Base-by-base conservation (phyloP, 2,329 filamentous ascomycete genomes). In the Neofusicoccum cordaticola region DNA sequence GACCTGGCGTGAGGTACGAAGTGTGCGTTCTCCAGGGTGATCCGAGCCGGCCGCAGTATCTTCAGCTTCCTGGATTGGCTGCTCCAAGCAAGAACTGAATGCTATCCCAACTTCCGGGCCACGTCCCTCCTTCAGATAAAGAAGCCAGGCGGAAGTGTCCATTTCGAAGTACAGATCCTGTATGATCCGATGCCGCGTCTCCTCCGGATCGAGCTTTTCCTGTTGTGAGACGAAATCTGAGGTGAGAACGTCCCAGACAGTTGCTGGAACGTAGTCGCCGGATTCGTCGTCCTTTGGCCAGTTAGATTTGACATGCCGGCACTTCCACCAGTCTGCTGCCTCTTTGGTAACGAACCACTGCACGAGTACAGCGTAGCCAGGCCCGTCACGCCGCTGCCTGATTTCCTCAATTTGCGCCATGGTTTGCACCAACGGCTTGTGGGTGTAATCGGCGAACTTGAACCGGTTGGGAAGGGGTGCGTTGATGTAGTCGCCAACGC, bases 301-400 rank as follows among this genome's bases (percentile, higher is more conserved):
- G 1, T 42, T n/a, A 15, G 45, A 63, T 8, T 63, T 52, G 34
- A 52, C 45, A 4, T 53, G 50, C 3, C 47, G 37, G 27, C 61
- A 63, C 17, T 63, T 45, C 47, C 47, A 63, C 37, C 50, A 42
- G 13, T 63, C 61, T 3, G 61, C 61, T 0, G 61, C 61, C 39
- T 63, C 61, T 42, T 45, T 63, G 1, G 47, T 63, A 6, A 63
- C 17, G 27, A 51, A 63, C 61, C 61, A 63, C 22, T 63, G 47
- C n/a, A 53, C 48, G 4, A 63, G 50, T 2, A 63, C 48, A 51
- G 61, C 61, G 13, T 45, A 52, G 1, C 61, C 61, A 22, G 47
- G 22, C 1, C 11, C 41, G 17, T 63, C 61, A 22, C 47, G 45
- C 8, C 61, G 61, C 17, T 52, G 19, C 22, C 47, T 45, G 6